Evolutionary conservation across 306 rosid species (phyloP).

Genomic region (Dryas octopetala): DNA sequence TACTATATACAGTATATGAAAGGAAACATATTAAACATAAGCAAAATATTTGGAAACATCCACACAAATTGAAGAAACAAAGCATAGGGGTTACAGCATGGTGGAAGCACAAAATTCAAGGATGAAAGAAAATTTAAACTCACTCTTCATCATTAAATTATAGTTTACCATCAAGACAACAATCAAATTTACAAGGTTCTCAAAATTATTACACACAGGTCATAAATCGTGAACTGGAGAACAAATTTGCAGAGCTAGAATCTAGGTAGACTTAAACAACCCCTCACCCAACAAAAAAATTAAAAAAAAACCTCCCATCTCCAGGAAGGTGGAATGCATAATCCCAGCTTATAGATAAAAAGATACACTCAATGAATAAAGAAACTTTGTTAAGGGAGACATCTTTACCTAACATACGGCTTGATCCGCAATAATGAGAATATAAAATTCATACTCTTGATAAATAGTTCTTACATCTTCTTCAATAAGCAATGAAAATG

Average conservation of each 20-base stretch:
- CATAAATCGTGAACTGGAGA: background rate
- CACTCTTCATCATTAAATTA: background rate
- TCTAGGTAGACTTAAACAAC: no score
- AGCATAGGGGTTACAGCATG: background rate
- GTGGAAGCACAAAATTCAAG: conserved; percentile 7
- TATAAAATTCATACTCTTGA: no score
- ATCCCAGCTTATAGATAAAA: no score
- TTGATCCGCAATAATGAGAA: no score
- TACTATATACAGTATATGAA: conserved; percentile 7
- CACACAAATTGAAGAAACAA: conserved; percentile 14
- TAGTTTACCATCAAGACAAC: no score
- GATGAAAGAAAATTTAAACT: conserved; percentile 1
- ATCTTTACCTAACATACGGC: no score
- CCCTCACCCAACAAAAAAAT: no score
- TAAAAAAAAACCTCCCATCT: no score
- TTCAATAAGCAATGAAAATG: background rate
- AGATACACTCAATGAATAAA: no score
- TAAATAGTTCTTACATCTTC: no score
- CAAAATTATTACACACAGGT: background rate
- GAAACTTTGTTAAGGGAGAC: no score
- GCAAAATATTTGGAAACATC: background rate
- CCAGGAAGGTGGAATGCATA: no score
- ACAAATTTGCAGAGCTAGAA: background rate
- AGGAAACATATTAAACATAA: background rate
- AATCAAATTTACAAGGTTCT: background rate